Conservation (phyloP, 345 rosid genomes). For the Acer negundo region DNA sequence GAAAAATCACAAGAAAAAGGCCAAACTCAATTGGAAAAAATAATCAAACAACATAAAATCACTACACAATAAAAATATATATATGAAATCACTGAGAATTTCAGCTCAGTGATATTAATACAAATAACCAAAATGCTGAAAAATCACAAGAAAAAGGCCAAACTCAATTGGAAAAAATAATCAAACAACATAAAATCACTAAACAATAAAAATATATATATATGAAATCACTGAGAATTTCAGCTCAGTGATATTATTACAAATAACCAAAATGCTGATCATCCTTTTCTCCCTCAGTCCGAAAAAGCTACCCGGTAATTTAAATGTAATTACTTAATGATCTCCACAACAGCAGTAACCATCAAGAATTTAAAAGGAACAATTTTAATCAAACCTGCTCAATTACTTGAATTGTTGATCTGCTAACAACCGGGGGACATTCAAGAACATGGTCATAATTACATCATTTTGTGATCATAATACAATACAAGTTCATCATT, state of each 20-base stretch:
- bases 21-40: background rate
- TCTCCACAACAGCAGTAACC: background rate
- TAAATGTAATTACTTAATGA: background rate
- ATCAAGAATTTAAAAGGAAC: background rate
- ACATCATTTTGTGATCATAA: no score
- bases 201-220: no score
- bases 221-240: constrained; percentile 4
- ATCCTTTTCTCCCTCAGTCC: background rate
- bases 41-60: background rate
- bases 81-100: no score
- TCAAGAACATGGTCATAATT: no score
- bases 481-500: no score
- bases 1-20: background rate
- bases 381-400: no score
- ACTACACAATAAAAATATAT: no score
- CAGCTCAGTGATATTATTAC: background rate
- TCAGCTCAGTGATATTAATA: no score
- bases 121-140: no score
- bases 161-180: background rate
- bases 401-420: no score
- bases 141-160: background rate
- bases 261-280: background rate
- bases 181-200: background rate
- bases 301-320: background rate
- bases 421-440: no score